Base-by-base conservation (phyloP, 73 alveolate species). In the Tetrahymena borealis region DNA sequence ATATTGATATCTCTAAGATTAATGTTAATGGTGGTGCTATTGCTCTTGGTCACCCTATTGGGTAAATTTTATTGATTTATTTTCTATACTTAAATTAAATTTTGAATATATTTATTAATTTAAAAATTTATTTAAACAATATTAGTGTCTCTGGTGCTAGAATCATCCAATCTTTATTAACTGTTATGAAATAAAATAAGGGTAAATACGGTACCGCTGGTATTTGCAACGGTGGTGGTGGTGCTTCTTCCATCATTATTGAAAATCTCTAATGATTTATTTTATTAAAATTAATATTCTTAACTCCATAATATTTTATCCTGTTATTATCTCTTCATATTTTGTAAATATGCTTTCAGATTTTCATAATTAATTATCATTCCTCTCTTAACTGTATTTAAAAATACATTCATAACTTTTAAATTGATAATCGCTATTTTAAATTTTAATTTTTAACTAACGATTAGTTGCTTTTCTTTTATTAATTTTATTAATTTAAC, bases 201-300 rank as follows among this genome's bases (percentile, higher is more conserved):
- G 97, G 94, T 13, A 91, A 91, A 28, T 41, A 78, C 40, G 98
- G 98, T 40, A 78, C 95, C 94, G 98, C 98, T 36, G 95, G 97
- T 39, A 96, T 96, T 78, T 96, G 98, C 96, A 96, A 96, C 94
- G 98, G 98, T 31, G 98, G 98, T 35, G 98, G 98, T 43, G 98
- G 98, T 39, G 98, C 98, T 94, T 91, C 98, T 41, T 95, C 99
- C 37, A 95, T 97, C 90, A 78, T 95, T n/a, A 96, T 97, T 28
- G 95, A 93, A 85, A 93, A 93, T 90, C 78, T 93, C 38, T 78
- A 92, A 78, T 92, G 95, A 92, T 78, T 41, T 42, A 33, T 40
- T 32, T 90, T n/a, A 18, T 60, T 8, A 15, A 60, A 60, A 10
- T 60, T 60, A 60, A 60, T 28, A 24, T 18, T 60, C 9, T n/a